Base-by-base conservation (phyloP, 306 rosid genomes). In the Quillaja saponaria region DNA sequence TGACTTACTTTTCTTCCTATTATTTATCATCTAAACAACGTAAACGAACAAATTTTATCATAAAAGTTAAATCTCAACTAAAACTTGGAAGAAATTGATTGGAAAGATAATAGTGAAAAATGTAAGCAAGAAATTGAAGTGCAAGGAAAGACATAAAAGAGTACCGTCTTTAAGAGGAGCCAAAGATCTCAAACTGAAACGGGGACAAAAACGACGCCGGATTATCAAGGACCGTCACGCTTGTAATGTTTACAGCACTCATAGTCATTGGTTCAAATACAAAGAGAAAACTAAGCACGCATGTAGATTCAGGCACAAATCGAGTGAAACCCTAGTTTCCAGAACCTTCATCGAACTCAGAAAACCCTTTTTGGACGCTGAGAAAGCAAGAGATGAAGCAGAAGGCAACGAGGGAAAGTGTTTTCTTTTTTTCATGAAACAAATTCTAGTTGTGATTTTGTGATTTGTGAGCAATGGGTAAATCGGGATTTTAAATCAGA, bases 241-340 rank as follows among this genome's bases (percentile, higher is more conserved):
- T 91, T 13, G 96, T 91, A 58, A 91, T 83, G 78, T 91, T 91
- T 34, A 91, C 96, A 5, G 85, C 96, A 39, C 90, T 91, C 97
- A 91, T 89, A 58, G 60, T 91, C 97, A 91, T 89, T 63, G 60
- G 48, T 19, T 44, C 13, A 13, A 38, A 75, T 4, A 42, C 9
- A 58, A 61, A 19, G 52, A 12, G 48, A 45, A 50, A n/a, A 15
- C 54, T 33, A 13, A 9, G 16, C 19, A 10, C 25, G n/a, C 59
- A 49, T 21, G 15, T 3, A 16, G 17, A 9, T 49, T 16, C 20
- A 10, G 4, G 59, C 11, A 16, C 38, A 7, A 12, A 16, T n/a
- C 13, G 16, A 61, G 10, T 5, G 34, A 40, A 66, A 71, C 78
- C 74, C 60, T 66, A 61, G 35, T 31, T 49, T 71, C 63, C 46